A percentile compares a stretch with the other conserved stretches of the same genome.
Evolutionary conservation across 2,329 filamentous ascomycete species (phyloP).

Genomic region (Pyrenophora graminea): DNA sequence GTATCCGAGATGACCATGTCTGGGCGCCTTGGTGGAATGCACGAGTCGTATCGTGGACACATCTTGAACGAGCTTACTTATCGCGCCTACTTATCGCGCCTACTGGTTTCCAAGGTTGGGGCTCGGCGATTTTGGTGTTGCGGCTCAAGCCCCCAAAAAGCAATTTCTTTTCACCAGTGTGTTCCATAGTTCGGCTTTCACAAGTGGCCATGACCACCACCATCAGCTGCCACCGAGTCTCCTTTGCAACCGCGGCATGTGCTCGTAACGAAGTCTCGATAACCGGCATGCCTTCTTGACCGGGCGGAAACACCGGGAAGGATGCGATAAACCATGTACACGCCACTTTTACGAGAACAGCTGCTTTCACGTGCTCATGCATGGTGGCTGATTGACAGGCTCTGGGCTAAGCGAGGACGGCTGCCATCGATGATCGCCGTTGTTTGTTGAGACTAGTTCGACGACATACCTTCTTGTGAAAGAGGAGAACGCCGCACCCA

Average conservation of each 20-base stretch:
- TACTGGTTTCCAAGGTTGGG: not conserved
- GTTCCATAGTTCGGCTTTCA: slow-evolving; percentile 6
- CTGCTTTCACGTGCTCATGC: slow-evolving; percentile 24
- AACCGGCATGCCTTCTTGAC: slow-evolving; percentile 11
- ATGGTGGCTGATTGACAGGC: slow-evolving; percentile 10
- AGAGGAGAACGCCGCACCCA: not conserved
- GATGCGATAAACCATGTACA: slow-evolving; percentile 7
- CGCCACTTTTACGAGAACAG: slow-evolving; percentile 13
- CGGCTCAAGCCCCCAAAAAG: slow-evolving; percentile 9
- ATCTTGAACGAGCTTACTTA: slow-evolving; percentile 14
- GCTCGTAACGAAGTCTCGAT: slow-evolving; percentile 7
- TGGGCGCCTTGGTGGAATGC: not conserved
- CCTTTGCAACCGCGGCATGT: slow-evolving; percentile 14
- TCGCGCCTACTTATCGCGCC: slow-evolving; percentile 4
- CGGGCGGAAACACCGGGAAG: slow-evolving; percentile 9
- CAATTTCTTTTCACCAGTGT: not conserved
- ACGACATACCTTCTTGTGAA: slow-evolving; percentile 15
- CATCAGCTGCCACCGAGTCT: slow-evolving; percentile 17
- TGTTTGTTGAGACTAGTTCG: slow-evolving; percentile 22
- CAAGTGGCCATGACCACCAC: not conserved
- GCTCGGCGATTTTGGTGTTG: slow-evolving; percentile 8
- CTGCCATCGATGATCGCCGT: slow-evolving; percentile 12
- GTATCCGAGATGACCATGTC: slow-evolving; percentile 1
- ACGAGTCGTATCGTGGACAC: slow-evolving; percentile 14
- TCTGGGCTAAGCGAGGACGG: slow-evolving; percentile 15